Base-by-base conservation (phyloP, 352 stramenopile genomes). In the Globisporangium irregulare region DNA sequence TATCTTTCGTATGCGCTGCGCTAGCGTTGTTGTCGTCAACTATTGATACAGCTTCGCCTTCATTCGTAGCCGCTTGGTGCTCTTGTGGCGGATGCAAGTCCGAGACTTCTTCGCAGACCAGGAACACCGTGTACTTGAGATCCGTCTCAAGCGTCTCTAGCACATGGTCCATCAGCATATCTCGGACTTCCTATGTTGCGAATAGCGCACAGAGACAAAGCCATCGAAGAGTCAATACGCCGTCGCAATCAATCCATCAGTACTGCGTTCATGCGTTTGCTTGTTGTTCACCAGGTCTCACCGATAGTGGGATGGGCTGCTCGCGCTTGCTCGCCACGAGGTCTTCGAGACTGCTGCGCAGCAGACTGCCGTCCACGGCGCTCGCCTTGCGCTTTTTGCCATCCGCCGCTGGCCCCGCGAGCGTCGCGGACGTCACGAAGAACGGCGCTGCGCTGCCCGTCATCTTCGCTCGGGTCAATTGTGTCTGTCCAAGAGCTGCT, bases 71-170 rank as follows among this genome's bases (percentile, higher is more conserved):
- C 29, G 43, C 22, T n/a, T 65, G 12, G 22, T 66, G 29, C 18
- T 69, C 59, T 53, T 67, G 41, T 20, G 22, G 18, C 9, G 48
- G 46, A 22, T 66, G 73, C 58, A 91, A 76, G 62, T 91, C 81
- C 10, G 75, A 41, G 54, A 92, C 78, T 29, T 93, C 86, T 51
- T 93, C 86, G 64, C 83, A 93, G 57, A 91, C 69, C 6, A 93
- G 73, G 34, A 93, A 66, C 48, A 93, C 82, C 1, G 78, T 86
- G 68, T 87, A 66, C 65, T 87, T 91, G 25, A 93, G 64, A 65
- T 91, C 77, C 4, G 80, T 90, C 58, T 78, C 69, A 32, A 81
- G 74, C 5, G 66, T 81, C 27, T 82, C 82, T 27, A 93, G 72
- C 62, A 91, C 75, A 58, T 89, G 82, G 57, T 87, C 77, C 67